These are phyloP conservation scores for Jamesozyma rosinii DNA, from an alignment of 805 yeast species.

Conservation along the genomic window DNA sequence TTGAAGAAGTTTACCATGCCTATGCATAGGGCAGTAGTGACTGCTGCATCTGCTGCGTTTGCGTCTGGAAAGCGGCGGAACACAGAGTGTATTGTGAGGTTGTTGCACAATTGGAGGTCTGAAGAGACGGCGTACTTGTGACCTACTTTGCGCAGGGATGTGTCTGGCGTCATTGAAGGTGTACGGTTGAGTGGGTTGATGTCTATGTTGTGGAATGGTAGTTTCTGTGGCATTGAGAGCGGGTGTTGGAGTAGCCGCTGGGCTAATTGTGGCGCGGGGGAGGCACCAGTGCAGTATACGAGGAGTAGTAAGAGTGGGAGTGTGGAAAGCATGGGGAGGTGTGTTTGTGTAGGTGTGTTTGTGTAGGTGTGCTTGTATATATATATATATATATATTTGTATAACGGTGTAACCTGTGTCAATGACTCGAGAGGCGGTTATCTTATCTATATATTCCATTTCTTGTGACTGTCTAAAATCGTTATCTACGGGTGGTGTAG, in stretches of 20 bases:
- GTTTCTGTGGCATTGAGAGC: not conserved
- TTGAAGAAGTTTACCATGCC: conserved; percentile 76
- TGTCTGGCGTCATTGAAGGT: conserved; percentile 32
- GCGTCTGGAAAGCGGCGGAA: conserved; percentile 37
- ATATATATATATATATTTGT: too few species aligned
- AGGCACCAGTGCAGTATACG: not conserved
- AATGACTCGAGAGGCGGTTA: too few species aligned
- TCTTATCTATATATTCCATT: too few species aligned
- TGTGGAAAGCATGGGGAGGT: not conserved
- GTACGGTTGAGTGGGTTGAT: conserved; percentile 30
- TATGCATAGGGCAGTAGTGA: conserved; percentile 79
- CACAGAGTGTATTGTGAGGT: conserved; percentile 21
- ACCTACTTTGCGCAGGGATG: conserved; percentile 18
- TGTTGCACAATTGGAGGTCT: conserved; percentile 30
- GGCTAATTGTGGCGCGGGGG: not conserved
- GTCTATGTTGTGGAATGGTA: conserved; percentile 31
- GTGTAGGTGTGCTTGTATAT: not conserved
- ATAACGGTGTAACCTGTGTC: too few species aligned
- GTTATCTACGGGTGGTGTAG: too few species aligned
- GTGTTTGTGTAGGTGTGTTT: not conserved
- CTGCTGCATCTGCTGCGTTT: conserved; percentile 89
- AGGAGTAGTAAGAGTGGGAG: not conserved
- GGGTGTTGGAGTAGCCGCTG: not conserved
- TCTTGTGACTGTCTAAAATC: too few species aligned
- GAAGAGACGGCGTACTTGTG: conserved; percentile 31